Conservation (phyloP, 2,329 filamentous ascomycete genomes). For the Alternaria ethzedia region DNA sequence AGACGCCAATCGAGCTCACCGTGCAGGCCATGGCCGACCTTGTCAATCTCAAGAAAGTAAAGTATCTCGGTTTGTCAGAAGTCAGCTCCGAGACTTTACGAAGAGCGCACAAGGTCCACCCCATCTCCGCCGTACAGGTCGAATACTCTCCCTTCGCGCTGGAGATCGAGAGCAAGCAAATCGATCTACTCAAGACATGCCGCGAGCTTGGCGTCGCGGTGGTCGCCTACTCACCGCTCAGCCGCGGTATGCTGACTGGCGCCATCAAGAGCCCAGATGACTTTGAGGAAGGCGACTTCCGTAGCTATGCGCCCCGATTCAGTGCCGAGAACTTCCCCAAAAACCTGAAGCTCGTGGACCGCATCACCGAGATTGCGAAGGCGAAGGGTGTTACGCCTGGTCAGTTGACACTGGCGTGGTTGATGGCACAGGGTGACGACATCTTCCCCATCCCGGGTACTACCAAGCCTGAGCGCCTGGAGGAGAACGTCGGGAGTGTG, state of each 20-base stretch:
- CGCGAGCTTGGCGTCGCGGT: constrained; percentile 54
- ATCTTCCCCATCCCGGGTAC: constrained; percentile 65
- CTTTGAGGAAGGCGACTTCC: constrained; percentile 47
- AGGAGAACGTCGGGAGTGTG: constrained; percentile 39
- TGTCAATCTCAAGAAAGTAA: constrained; percentile 61
- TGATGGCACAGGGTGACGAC: constrained; percentile 53
- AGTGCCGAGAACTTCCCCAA: constrained; percentile 48
- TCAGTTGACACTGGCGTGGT: constrained; percentile 61
- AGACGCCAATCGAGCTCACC: constrained; percentile 57
- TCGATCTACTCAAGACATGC: constrained; percentile 47
- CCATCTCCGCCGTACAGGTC: constrained; percentile 57
- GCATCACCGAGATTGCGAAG: constrained; percentile 39
- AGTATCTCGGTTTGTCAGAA: constrained; percentile 56
- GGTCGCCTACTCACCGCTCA: constrained; percentile 50
- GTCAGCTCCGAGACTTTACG: constrained; percentile 54
- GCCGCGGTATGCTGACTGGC: constrained; percentile 41
- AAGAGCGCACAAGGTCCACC: constrained; percentile 56
- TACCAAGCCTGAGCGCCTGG: constrained; percentile 36
- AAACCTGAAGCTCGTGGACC: constrained; percentile 45
- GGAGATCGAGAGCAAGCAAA: constrained; percentile 53
- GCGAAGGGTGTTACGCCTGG: constrained; percentile 62
- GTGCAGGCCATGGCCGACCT: constrained; percentile 61
- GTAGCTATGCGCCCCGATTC: constrained; percentile 50
- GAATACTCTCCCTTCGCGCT: constrained; percentile 59
- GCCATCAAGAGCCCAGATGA: constrained; percentile 51